These are phyloP conservation scores for Xylariaceae sp. DNA, from an alignment of 2,329 filamentous ascomycete genomes.

Conservation along the genomic window DNA sequence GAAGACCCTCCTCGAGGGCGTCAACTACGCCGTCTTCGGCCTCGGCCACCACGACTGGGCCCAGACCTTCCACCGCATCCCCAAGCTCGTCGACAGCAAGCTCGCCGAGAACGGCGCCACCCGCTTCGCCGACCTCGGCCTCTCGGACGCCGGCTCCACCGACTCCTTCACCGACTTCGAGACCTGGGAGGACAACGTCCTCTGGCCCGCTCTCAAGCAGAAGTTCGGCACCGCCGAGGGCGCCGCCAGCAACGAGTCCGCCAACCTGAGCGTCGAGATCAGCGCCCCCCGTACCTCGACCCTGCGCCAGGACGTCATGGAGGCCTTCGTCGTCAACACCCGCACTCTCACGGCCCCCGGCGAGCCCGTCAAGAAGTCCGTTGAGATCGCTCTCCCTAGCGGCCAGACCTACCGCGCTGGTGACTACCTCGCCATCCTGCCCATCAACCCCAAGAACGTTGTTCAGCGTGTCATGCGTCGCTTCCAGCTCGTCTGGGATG, in stretches of 20 bases:
- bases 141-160: conserved; percentile 48
- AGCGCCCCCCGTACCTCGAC: conserved; percentile 50
- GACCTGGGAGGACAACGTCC: conserved; percentile 49
- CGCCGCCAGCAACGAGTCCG: conserved; percentile 17
- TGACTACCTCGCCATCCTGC: conserved; percentile 71
- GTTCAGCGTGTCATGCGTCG: conserved; percentile 59
- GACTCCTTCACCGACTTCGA: conserved; percentile 55
- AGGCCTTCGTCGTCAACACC: conserved; percentile 53
- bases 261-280: conserved; percentile 44
- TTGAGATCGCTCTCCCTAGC: conserved; percentile 62
- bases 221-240: conserved; percentile 27
- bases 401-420: conserved; percentile 63
- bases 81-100: conserved; percentile 46
- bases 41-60: conserved; percentile 51
- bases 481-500: conserved; percentile 66
- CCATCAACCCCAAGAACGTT: conserved; percentile 59
- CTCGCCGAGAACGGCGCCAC: conserved; percentile 44
- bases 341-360: conserved; percentile 46
- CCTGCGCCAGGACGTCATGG: conserved; percentile 58
- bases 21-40: conserved; percentile 65
- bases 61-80: conserved; percentile 52
- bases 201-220: conserved; percentile 47
- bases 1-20: conserved; percentile 45
- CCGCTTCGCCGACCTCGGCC: conserved; percentile 42
- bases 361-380: conserved; percentile 55